phyloP scores from a whole-genome alignment of 2,329 filamentous ascomycete genomes.

The Orbilia javanica region DNA sequence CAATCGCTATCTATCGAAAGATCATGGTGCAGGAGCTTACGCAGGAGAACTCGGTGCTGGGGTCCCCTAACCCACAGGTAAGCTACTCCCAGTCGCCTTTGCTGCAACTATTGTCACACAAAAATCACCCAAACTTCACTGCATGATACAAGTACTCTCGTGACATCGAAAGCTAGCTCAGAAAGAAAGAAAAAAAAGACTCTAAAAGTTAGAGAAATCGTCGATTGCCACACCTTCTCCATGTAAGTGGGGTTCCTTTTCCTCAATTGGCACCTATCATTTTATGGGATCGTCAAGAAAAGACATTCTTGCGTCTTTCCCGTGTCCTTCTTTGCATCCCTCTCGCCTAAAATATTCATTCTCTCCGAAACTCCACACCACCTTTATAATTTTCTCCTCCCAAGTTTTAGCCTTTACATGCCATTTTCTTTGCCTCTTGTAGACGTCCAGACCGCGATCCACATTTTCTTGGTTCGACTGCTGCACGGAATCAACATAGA shows the following conservation, averaged over 20 bases:
- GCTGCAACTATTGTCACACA: conserved; percentile 25
- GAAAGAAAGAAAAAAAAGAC: neutral
- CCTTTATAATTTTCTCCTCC: neutral
- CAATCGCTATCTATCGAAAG: conserved; percentile 49
- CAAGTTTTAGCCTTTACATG: conserved; percentile 21
- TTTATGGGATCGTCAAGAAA: conserved; percentile 35
- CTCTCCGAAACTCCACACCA: conserved; percentile 41
- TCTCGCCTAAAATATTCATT: conserved; percentile 43
- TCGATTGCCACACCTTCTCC: conserved; percentile 46
- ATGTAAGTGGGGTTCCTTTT: conserved; percentile 2
- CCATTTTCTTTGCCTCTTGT: conserved; percentile 6
- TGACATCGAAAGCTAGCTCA: conserved; percentile 44
- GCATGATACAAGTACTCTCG: conserved; percentile 33
- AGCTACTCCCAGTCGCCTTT: neutral
- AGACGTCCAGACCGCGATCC: conserved; percentile 11
- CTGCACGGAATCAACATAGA: conserved; percentile 23
- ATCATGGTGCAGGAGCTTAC: conserved; percentile 24
- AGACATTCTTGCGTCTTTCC: conserved; percentile 57
- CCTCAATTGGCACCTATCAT: conserved; percentile 16
- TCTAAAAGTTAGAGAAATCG: conserved; percentile 11
- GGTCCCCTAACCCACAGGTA: conserved; percentile 3
- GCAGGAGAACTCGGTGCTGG: conserved; percentile 10
- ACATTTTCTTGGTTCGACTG: neutral
- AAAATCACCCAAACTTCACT: conserved; percentile 31
- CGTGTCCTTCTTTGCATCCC: conserved; percentile 33